These are phyloP conservation scores for Rhodotorula sp. DNA, from an alignment of 1,284 basidiomycete species.

Conservation along the genomic window DNA sequence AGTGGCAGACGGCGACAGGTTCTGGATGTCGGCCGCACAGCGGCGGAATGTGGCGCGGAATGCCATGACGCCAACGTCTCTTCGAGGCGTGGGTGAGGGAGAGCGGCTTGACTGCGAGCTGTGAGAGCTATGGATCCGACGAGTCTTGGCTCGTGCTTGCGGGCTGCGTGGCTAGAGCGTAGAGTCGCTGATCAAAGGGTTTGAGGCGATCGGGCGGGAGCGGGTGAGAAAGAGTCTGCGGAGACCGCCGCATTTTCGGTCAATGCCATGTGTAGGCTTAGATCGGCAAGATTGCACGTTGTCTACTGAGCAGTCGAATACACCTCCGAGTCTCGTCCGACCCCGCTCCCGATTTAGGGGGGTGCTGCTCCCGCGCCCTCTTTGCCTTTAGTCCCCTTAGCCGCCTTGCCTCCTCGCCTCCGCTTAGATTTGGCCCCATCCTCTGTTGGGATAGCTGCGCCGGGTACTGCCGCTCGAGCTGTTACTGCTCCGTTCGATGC, in stretches of 20 bases:
- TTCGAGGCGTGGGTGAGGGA: not conserved
- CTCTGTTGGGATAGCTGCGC: not conserved
- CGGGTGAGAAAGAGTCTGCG: too few species aligned
- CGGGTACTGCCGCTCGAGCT: not conserved
- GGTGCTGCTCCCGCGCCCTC: not conserved
- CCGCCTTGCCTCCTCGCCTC: conserved; percentile 2
- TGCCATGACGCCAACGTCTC: not conserved
- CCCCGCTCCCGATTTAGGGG: too few species aligned
- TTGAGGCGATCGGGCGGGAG: too few species aligned
- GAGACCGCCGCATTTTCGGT: too few species aligned
- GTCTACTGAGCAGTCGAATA: not conserved
- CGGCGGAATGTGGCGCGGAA: conserved; percentile 12
- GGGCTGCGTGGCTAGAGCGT: not conserved
- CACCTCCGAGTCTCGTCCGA: too few species aligned
- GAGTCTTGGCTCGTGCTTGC: not conserved
- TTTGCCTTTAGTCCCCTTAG: not conserved
- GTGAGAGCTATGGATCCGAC: not conserved
- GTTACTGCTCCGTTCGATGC: too few species aligned
- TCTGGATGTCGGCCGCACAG: conserved; percentile 9
- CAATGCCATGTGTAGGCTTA: too few species aligned
- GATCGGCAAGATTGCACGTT: not conserved
- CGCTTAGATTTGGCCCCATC: conserved; percentile 2
- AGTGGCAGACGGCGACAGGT: conserved; percentile 1
- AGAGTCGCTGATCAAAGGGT: too few species aligned
- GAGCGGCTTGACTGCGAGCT: not conserved